phyloP scores from a whole-genome alignment of 2,329 filamentous ascomycete species.

The Hypoxylon sp. region DNA sequence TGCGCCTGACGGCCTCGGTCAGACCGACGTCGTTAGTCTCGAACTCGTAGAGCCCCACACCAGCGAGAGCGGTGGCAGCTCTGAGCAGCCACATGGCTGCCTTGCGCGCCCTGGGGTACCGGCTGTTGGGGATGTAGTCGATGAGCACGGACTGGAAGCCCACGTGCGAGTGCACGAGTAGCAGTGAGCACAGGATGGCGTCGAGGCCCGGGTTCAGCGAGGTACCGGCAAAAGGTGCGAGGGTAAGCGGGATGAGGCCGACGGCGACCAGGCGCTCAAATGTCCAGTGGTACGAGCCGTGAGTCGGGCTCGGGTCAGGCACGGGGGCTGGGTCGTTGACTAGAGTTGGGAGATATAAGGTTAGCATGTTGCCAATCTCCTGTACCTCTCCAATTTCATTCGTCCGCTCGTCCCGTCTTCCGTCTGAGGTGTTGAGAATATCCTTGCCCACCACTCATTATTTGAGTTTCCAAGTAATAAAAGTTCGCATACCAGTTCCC shows the following conservation, averaged over 20 bases:
- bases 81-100: slow-evolving; percentile 83
- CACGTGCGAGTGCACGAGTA: slow-evolving; percentile 94
- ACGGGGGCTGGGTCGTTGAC: slow-evolving; percentile 89
- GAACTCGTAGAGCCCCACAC: slow-evolving; percentile 94
- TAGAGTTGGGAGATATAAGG: slow-evolving; percentile 51
- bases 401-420: neutral
- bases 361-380: slow-evolving; percentile 5
- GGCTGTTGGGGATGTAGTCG: slow-evolving; percentile 86
- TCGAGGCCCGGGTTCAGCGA: slow-evolving; percentile 91
- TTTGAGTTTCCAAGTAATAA: slow-evolving; percentile 18
- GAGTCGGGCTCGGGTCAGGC: slow-evolving; percentile 76
- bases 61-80: slow-evolving; percentile 80
- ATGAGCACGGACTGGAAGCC: slow-evolving; percentile 91
- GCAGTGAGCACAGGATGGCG: slow-evolving; percentile 81
- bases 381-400: neutral
- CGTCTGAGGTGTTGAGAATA: neutral
- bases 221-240: slow-evolving; percentile 92
- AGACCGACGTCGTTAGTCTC: slow-evolving; percentile 98
- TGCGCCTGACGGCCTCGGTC: slow-evolving; percentile 86
- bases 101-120: slow-evolving; percentile 75
- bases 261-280: slow-evolving; percentile 89
- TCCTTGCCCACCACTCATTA: neutral
- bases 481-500: slow-evolving; percentile 72
- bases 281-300: slow-evolving; percentile 99
- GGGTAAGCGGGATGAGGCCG: slow-evolving; percentile 84